A percentile compares a stretch with the other conserved stretches of the same genome.
Conservation (phyloP, 805 yeast genomes). For the Myxozyma mucilagina region DNA sequence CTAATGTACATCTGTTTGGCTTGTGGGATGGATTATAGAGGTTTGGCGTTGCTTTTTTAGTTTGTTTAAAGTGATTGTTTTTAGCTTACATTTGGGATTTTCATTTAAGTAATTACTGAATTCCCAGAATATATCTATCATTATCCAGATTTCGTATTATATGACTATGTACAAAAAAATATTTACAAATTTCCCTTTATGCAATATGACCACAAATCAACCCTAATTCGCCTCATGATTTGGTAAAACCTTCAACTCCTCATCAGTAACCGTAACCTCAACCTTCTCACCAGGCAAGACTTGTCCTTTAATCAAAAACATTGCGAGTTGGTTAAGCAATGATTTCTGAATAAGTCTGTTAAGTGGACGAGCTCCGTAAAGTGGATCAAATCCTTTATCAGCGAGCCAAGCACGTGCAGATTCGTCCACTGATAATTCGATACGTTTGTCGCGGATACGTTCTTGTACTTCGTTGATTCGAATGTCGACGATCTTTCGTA, state of each 20-base stretch:
- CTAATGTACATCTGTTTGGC: background rate
- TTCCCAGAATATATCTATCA: no score
- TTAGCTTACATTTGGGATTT: no score
- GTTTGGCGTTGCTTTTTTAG: no score
- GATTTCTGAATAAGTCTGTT: conserved; percentile 83
- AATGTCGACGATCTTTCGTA: conserved; percentile 80
- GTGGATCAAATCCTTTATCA: conserved; percentile 82
- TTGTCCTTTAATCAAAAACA: conserved; percentile 74
- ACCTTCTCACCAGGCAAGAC: conserved; percentile 60
- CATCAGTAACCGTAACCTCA: conserved; percentile 50
- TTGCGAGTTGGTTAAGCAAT: conserved; percentile 86
- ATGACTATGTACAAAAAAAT: background rate
- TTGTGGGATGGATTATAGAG: background rate
- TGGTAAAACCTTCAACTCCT: conserved; percentile 48
- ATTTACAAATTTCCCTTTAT: background rate
- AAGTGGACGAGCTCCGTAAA: conserved; percentile 95
- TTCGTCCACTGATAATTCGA: conserved; percentile 54
- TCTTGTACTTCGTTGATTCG: conserved; percentile 79
- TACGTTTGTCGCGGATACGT: conserved; percentile 76
- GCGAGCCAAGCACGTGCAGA: conserved; percentile 78
- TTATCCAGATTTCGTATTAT: no score
- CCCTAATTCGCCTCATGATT: conserved; percentile 42
- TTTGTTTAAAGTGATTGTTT: no score
- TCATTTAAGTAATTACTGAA: no score
- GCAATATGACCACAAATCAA: background rate